A percentile compares a stretch with the other conserved stretches of the same genome.
These are phyloP conservation scores for Colletotrichum lindemuthianum DNA, from an alignment of 2,329 filamentous ascomycete genomes.

Conservation along the genomic window DNA sequence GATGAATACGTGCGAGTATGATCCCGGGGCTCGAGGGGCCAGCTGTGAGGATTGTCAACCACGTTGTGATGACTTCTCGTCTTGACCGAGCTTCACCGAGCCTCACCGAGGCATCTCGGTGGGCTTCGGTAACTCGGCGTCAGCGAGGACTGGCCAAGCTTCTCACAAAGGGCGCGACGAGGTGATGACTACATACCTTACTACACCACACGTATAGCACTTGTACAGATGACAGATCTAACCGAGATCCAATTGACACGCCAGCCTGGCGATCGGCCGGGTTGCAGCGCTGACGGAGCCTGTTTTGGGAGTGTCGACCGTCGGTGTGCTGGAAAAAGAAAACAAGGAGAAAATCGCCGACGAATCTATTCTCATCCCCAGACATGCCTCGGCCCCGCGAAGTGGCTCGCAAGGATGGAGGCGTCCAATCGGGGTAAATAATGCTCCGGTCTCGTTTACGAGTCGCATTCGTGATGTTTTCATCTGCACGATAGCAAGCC, in stretches of 20 bases:
- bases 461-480: not conserved
- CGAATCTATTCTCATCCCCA: not conserved
- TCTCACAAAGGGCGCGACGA: too few relatives aligned
- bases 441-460: not conserved
- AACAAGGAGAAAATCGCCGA: not conserved
- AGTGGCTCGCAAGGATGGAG: slow-evolving; percentile 1
- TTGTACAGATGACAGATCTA: too few relatives aligned
- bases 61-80: too few relatives aligned
- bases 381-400: slow-evolving; percentile 13
- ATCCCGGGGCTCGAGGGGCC: too few relatives aligned
- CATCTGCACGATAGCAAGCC: not conserved
- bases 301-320: slow-evolving; percentile 24
- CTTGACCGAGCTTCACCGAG: too few relatives aligned
- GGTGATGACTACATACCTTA: too few relatives aligned
- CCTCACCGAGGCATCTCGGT: too few relatives aligned
- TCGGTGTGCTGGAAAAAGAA: slow-evolving; percentile 11
- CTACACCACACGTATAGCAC: too few relatives aligned
- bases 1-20: not conserved
- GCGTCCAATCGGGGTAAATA: slow-evolving; percentile 7
- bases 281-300: slow-evolving; percentile 11
- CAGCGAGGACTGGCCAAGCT: too few relatives aligned
- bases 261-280: slow-evolving; percentile 4
- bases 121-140: too few relatives aligned
- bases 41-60: too few relatives aligned
- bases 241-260: not conserved